These are phyloP conservation scores for Xylariales sp. DNA, from an alignment of 2,329 filamentous ascomycete genomes.

Conservation along the genomic window DNA sequence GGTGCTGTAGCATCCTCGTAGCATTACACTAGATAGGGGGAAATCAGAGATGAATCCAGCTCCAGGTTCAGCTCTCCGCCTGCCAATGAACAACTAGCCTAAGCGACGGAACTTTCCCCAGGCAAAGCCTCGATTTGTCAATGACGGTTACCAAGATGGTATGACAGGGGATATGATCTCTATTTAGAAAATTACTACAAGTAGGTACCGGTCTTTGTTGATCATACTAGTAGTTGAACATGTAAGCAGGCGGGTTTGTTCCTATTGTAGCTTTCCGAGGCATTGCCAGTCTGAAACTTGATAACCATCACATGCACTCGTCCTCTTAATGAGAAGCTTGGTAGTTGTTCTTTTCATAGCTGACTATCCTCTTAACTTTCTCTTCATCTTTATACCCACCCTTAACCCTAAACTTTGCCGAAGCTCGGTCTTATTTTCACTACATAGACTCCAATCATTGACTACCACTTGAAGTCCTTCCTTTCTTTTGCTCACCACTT, in stretches of 20 bases:
- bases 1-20: neutral
- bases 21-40: conserved; percentile 18
- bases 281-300: conserved; percentile 22
- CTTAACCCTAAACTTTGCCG: conserved; percentile 7
- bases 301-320: conserved; percentile 30
- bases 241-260: conserved; percentile 38
- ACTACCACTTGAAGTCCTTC: neutral
- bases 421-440: conserved; percentile 10
- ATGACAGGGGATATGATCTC: conserved; percentile 27
- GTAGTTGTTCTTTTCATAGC: conserved; percentile 9
- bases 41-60: conserved; percentile 13
- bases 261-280: conserved; percentile 37
- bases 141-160: conserved; percentile 14
- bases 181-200: conserved; percentile 39
- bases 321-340: conserved; percentile 20
- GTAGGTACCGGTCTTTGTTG: conserved; percentile 24
- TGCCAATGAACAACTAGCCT: conserved; percentile 18
- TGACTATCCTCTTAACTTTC: conserved; percentile 7
- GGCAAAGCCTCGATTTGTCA: conserved; percentile 36
- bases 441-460: conserved; percentile 14
- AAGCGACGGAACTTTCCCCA: conserved; percentile 21
- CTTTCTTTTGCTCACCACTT: neutral
- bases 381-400: conserved; percentile 15
- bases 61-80: conserved; percentile 21
- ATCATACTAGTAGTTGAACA: conserved; percentile 32